Percentiles rank a stretch among this genome's conserved stretches.
Evolutionary conservation across 2,329 filamentous ascomycete species (phyloP).

Genomic region (Paecilomyces sp.): DNA sequence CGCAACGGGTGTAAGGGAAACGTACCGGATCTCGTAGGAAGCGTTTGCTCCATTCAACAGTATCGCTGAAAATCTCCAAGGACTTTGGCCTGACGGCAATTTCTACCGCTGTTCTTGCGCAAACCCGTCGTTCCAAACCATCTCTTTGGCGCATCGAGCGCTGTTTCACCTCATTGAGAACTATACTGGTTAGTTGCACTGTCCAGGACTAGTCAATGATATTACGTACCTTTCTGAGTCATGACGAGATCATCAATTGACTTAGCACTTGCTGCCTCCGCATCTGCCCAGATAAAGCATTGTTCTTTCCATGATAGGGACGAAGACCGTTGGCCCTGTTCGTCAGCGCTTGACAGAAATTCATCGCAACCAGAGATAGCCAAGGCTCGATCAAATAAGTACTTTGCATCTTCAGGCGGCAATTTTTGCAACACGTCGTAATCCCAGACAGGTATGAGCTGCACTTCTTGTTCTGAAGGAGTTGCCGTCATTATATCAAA

Average conservation of each 20-base stretch:
- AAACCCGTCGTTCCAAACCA: not conserved
- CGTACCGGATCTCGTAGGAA: conserved; percentile 1
- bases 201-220: not conserved
- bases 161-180: not conserved
- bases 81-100: not conserved
- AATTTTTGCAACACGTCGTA: not conserved
- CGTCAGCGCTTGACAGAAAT: not conserved
- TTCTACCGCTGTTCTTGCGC: not conserved
- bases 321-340: not conserved
- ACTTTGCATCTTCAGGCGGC: not conserved
- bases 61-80: not conserved
- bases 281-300: not conserved
- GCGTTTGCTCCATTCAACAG: not conserved
- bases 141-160: not conserved
- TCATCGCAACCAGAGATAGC: not conserved
- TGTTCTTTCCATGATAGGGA: not conserved
- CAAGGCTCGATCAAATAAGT: not conserved
- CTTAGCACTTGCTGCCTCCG: conserved; percentile 48
- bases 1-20: not conserved
- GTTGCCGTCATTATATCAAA: not conserved
- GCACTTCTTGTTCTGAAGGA: not conserved
- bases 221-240: not conserved
- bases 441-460: conserved; percentile 1
- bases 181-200: not conserved
- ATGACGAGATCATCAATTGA: conserved; percentile 70